These are phyloP conservation scores for Cicer bijugum DNA, from an alignment of 306 rosid species.

Conservation along the genomic window DNA sequence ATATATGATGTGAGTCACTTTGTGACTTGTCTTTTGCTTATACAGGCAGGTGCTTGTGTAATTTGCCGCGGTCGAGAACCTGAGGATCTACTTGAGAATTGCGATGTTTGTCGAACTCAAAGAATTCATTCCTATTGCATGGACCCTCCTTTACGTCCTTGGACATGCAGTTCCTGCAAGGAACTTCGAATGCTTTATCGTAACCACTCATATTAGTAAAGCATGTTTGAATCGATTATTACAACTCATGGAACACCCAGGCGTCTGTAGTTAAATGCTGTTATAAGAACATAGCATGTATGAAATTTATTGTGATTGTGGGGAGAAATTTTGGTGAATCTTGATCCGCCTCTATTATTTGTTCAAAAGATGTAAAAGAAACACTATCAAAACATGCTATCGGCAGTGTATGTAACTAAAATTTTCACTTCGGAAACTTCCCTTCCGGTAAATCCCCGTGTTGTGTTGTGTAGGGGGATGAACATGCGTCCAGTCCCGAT, in stretches of 20 bases:
- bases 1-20: conserved; percentile 1
- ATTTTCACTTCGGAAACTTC: no score
- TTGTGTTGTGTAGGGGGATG: no score
- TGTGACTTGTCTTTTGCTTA: conserved; percentile 39
- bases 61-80: conserved; percentile 70
- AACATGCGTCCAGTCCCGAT: no score
- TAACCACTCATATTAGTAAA: conserved; percentile 39
- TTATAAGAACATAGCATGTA: conserved; percentile 12
- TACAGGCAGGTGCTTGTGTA: conserved; percentile 58
- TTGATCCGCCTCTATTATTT: no score
- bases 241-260: not conserved
- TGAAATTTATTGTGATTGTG: conserved; percentile 29
- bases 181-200: conserved; percentile 63
- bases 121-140: conserved; percentile 69
- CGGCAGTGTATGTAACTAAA: no score
- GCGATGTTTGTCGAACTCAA: conserved; percentile 53
- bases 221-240: conserved; percentile 1
- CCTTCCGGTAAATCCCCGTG: no score
- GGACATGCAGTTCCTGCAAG: conserved; percentile 84
- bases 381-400: no score
- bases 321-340: not conserved
- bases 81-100: conserved; percentile 70
- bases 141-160: conserved; percentile 77
- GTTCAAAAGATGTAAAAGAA: no score
- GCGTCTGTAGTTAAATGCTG: conserved; percentile 9